Percentiles rank a stretch among this genome's conserved stretches.
Conservation (phyloP, 257 asterid species). For the Echium plantagineum region DNA sequence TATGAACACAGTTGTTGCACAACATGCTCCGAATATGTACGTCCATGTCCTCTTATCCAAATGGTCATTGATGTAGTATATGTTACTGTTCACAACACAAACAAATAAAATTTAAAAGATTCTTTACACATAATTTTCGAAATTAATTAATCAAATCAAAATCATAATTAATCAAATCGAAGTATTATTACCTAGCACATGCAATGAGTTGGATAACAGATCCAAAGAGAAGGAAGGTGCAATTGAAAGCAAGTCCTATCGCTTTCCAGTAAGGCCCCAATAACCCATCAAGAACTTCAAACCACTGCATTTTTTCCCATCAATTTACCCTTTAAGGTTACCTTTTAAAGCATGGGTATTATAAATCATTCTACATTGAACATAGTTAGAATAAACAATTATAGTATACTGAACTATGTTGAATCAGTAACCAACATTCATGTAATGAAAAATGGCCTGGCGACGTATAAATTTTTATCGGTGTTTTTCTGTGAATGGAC, state of each 20-base stretch:
- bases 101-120: background rate
- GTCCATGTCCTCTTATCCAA: conserved; percentile 99
- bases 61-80: conserved; percentile 79
- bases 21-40: conserved; percentile 95
- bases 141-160: background rate
- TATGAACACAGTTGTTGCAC: conserved; percentile 92
- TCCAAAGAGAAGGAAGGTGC: conserved; percentile 93
- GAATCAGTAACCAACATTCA: too few species aligned
- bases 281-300: conserved; percentile 88
- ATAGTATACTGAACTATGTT: too few species aligned
- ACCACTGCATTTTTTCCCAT: conserved; percentile 48
- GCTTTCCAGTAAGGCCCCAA: conserved; percentile 99
- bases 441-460: too few species aligned
- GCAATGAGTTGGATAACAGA: conserved; percentile 95
- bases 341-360: too few species aligned
- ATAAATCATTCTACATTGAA: too few species aligned
- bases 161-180: background rate
- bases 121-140: background rate
- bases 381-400: too few species aligned
- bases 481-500: too few species aligned
- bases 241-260: conserved; percentile 80
- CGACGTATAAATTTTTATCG: too few species aligned
- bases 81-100: conserved; percentile 42
- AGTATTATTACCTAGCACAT: conserved; percentile 66
- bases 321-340: background rate